Evolutionary conservation across 1,284 basidiomycete species (phyloP).

Genomic region (Moesziomyces sp.): DNA sequence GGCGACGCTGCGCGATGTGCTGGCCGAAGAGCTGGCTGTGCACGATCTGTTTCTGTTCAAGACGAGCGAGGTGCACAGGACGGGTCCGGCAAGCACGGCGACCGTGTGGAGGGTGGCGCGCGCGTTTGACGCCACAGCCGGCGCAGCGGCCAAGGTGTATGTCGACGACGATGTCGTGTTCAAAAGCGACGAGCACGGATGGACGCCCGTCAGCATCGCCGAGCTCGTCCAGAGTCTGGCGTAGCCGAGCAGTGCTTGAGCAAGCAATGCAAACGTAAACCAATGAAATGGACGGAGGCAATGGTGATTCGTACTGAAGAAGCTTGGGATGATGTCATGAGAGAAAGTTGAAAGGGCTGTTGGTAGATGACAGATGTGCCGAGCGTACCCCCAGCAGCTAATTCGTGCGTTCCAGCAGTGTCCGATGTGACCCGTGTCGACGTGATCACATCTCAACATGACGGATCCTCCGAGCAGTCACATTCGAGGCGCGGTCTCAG

Average conservation of each 20-base stretch:
- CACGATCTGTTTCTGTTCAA: constrained; percentile 90
- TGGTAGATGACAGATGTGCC: too few species aligned
- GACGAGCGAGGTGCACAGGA: constrained; percentile 81
- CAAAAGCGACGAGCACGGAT: neutral
- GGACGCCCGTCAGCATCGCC: constrained; percentile 76
- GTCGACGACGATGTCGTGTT: constrained; percentile 78
- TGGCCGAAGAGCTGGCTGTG: constrained; percentile 84
- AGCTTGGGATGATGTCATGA: too few species aligned
- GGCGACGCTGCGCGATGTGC: constrained; percentile 83
- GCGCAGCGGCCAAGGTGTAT: constrained; percentile 84
- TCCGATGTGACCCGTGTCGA: too few species aligned
- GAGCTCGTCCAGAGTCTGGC: constrained; percentile 88
- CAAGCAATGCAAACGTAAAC: too few species aligned
- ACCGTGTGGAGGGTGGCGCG: constrained; percentile 72
- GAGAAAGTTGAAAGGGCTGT: too few species aligned
- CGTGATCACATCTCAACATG: too few species aligned
- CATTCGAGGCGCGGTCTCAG: too few species aligned
- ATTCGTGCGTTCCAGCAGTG: too few species aligned
- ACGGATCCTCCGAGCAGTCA: too few species aligned
- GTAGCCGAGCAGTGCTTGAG: constrained; percentile 78
- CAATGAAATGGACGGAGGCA: too few species aligned
- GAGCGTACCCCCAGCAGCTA: too few species aligned
- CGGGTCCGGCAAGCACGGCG: constrained; percentile 83
- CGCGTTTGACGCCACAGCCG: constrained; percentile 76
- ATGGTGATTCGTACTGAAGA: too few species aligned